A percentile compares a stretch with the other conserved stretches of the same genome.
Evolutionary conservation across 371 early-diverging fungal species (phyloP).

Genomic region (Umbelopsis sp.): DNA sequence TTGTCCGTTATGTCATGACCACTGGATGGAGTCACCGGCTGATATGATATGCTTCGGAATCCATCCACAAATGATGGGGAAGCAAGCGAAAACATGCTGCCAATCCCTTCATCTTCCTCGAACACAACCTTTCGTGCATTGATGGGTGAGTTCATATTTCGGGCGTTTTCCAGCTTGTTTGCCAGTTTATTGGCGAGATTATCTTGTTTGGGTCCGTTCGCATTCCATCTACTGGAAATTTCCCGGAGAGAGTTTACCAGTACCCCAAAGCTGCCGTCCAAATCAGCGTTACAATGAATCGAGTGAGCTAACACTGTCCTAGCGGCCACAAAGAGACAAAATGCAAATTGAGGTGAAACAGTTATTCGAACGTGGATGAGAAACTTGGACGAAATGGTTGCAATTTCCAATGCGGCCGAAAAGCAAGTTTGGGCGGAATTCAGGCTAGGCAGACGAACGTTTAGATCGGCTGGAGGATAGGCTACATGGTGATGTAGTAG

Average conservation of each 20-base stretch:
- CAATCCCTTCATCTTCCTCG: conserved; percentile 5
- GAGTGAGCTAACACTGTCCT: conserved; percentile 14
- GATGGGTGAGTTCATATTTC: conserved; percentile 10
- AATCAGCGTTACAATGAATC: background rate
- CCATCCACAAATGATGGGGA: conserved; percentile 11
- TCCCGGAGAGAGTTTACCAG: conserved; percentile 7
- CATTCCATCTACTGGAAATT: conserved; percentile 14
- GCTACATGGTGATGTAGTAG: conserved; percentile 17
- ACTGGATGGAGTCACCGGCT: background rate
- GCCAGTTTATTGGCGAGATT: conserved; percentile 17
- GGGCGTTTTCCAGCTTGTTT: background rate
- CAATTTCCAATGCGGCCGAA: conserved; percentile 16
- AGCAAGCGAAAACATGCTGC: background rate
- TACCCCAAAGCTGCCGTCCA: conserved; percentile 11
- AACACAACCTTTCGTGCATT: background rate
- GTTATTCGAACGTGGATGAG: background rate
- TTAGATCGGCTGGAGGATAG: conserved; percentile 5
- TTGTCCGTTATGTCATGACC: background rate
- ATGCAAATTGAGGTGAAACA: conserved; percentile 19
- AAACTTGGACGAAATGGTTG: conserved; percentile 10
- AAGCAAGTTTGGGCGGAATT: conserved; percentile 16
- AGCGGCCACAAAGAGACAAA: conserved; percentile 18
- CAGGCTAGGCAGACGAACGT: conserved; percentile 15
- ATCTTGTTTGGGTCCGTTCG: conserved; percentile 4
- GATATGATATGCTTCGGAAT: background rate